Evolutionary conservation across 1,139 yeast species (phyloP).

Genomic region (Candida sp.): DNA sequence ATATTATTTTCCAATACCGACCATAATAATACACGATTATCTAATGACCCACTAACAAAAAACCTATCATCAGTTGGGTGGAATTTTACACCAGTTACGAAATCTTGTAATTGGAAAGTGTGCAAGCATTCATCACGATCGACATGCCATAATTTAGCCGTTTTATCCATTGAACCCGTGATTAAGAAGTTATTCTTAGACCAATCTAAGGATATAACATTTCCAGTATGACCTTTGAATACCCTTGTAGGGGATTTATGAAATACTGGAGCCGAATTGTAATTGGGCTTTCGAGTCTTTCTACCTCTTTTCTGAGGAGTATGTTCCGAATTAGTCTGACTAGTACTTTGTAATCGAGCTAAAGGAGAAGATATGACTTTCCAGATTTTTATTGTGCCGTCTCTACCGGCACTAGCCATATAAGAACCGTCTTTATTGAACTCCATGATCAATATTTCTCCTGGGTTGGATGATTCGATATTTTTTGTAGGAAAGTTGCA

Average conservation of each 20-base stretch:
- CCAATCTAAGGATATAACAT: conserved; percentile 80
- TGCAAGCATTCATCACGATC: conserved; percentile 63
- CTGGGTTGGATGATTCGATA: conserved; percentile 11
- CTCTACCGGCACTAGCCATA: conserved; percentile 83
- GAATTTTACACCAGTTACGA: conserved; percentile 78
- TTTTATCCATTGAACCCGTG: conserved; percentile 83
- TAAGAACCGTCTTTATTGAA: conserved; percentile 80
- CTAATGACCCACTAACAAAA: conserved; percentile 80
- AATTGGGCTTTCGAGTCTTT: conserved; percentile 13
- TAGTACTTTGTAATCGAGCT: conserved; percentile 48
- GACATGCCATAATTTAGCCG: conserved; percentile 83
- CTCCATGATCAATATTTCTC: conserved; percentile 68
- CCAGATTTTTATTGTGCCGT: conserved; percentile 68
- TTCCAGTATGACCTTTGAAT: conserved; percentile 66
- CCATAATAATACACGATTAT: conserved; percentile 78
- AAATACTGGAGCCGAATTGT: conserved; percentile 72
- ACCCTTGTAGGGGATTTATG: conserved; percentile 62
- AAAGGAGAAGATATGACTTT: conserved; percentile 71
- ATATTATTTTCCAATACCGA: conserved; percentile 62
- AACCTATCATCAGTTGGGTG: conserved; percentile 89
- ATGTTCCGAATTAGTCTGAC: conserved; percentile 13
- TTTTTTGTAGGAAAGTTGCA: conserved; percentile 6
- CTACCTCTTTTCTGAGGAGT: conserved; percentile 5
- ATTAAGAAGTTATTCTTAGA: conserved; percentile 79
- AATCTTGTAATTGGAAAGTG: conserved; percentile 70